Evolutionary conservation across 2,329 filamentous ascomycete genomes (phyloP).

Genomic region (Dactylonectria macrodidyma): DNA sequence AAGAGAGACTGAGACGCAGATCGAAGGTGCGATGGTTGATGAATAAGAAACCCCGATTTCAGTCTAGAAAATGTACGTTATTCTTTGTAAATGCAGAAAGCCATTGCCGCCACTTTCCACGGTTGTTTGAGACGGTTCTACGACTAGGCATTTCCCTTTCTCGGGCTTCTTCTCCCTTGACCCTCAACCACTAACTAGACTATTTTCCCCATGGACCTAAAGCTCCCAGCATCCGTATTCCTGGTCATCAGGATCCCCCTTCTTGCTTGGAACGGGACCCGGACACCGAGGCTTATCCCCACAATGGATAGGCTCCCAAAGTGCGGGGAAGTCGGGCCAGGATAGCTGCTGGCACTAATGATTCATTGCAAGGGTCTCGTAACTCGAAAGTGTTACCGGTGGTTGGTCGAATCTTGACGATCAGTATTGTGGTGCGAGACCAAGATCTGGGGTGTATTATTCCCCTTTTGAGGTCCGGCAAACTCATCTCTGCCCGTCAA

Average conservation of each 20-base stretch:
- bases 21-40: background rate
- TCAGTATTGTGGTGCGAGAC: background rate
- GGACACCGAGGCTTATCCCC: constrained; percentile 24
- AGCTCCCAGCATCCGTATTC: background rate
- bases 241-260: background rate
- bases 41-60: background rate
- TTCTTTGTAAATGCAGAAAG: background rate
- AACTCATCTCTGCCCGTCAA: constrained; percentile 11
- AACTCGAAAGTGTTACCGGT: background rate
- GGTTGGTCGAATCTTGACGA: background rate
- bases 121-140: background rate
- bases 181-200: background rate
- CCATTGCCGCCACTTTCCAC: constrained; percentile 13
- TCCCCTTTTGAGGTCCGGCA: background rate
- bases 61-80: background rate
- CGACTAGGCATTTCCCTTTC: background rate
- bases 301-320: background rate
- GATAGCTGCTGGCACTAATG: constrained; percentile 12
- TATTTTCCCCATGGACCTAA: background rate
- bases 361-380: constrained; percentile 18
- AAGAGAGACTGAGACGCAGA: background rate
- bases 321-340: constrained; percentile 28
- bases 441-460: background rate
- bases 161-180: constrained; percentile 18
- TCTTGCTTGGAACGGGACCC: constrained; percentile 6